Evolutionary conservation across 2,329 filamentous ascomycete genomes (phyloP).

Genomic region (Penicillium decumbens): DNA sequence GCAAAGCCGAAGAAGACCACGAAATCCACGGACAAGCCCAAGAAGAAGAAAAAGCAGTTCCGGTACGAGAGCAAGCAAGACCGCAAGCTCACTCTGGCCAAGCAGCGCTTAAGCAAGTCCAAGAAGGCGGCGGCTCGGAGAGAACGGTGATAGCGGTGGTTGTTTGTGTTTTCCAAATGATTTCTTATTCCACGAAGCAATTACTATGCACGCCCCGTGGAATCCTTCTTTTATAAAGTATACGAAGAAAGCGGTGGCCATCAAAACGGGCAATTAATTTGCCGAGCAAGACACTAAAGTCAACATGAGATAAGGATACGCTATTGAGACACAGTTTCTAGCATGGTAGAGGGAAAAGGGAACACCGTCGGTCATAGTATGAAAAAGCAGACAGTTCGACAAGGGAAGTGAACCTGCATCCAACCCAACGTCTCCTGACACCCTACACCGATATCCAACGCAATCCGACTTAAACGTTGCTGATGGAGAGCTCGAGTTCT

Average conservation of each 20-base stretch:
- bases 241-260: conserved; percentile 8
- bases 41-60: conserved; percentile 87
- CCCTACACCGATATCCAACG: conserved; percentile 29
- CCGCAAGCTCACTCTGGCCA: conserved; percentile 57
- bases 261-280: conserved; percentile 15
- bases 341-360: conserved; percentile 15
- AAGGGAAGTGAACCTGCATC: conserved; percentile 24
- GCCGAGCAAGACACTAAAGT: conserved; percentile 15
- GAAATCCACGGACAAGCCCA: conserved; percentile 50
- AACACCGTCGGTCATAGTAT: conserved; percentile 27
- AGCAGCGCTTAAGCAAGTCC: conserved; percentile 65
- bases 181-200: conserved; percentile 12
- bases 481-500: conserved; percentile 84
- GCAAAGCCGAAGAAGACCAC: conserved; percentile 48
- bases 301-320: conserved; percentile 12
- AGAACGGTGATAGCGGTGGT: conserved; percentile 30
- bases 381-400: conserved; percentile 24
- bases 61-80: conserved; percentile 87
- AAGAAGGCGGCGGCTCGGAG: conserved; percentile 60
- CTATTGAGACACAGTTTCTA: conserved; percentile 19
- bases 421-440: conserved; percentile 28
- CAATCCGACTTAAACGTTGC: conserved; percentile 68
- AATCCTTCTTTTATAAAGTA: conserved; percentile 4
- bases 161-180: not conserved
- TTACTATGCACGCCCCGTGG: conserved; percentile 2